Base-by-base conservation (phyloP, 352 stramenopile species). In the Thalassiosira gravida region DNA sequence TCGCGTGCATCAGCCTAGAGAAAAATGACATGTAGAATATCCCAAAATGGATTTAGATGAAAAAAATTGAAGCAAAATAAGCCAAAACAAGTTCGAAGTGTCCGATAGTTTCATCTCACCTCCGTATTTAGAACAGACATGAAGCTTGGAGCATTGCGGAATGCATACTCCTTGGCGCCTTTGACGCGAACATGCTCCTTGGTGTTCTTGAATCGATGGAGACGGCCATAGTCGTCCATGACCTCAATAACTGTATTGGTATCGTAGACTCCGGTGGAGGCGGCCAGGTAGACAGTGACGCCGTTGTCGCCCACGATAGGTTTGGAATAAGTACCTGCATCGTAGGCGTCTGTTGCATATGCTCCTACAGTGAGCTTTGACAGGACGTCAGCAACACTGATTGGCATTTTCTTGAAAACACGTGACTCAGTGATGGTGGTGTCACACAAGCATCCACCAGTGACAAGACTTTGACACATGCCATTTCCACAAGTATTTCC, bases 71-170 rank as follows among this genome's bases (percentile, higher is more conserved):
- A n/a, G n/a, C n/a, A n/a, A n/a, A n/a, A n/a, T n/a, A n/a, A n/a
- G n/a, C n/a, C n/a, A n/a, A n/a, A n/a, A n/a, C n/a, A n/a, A n/a
- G n/a, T n/a, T n/a, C n/a, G n/a, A n/a, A n/a, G n/a, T n/a, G n/a
- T n/a, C n/a, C n/a, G n/a, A n/a, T n/a, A n/a, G n/a, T n/a, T n/a
- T n/a, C n/a, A n/a, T n/a, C 70, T 71, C 29, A 68, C 61, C 63
- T 85, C 76, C 13, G 74, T 72, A 22, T 88, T 85, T 1, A 82
- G 63, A 42, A 90, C 47, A 65, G 68, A 82, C 72, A 91, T 87
- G 61, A 93, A 93, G 61, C 79, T 77, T 27, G 83, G 80, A 22
- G 82, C 57, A 70, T 93, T 90, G 29, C 82, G 84, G 75, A 94
- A 93, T 27, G 70, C 56, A 27, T 74, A 87, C n/a, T 66, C 55